phyloP scores from a whole-genome alignment of 2,329 filamentous ascomycete genomes.

The Emmonsiellopsis sp. region DNA sequence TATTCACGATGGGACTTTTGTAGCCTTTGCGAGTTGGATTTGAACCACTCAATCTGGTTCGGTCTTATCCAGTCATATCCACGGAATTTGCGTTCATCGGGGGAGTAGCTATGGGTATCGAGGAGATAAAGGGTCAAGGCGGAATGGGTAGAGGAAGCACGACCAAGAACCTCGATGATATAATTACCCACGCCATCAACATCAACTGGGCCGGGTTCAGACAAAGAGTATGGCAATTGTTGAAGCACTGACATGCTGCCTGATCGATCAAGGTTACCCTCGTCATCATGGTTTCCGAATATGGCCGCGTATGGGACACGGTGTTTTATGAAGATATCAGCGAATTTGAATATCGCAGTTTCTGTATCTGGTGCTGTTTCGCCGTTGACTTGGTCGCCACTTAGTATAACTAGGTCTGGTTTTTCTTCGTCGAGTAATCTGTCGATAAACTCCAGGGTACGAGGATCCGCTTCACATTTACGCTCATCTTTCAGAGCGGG shows the following conservation, averaged over 20 bases:
- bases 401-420: constrained; percentile 83
- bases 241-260: constrained; percentile 81
- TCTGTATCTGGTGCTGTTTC: constrained; percentile 87
- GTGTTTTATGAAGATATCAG: constrained; percentile 71
- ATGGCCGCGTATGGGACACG: constrained; percentile 90
- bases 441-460: constrained; percentile 82
- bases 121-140: constrained; percentile 91
- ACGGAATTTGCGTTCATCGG: constrained; percentile 76
- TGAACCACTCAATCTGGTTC: constrained; percentile 93
- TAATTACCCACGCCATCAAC: constrained; percentile 94
- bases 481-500: constrained; percentile 60
- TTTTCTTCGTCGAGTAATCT: constrained; percentile 83
- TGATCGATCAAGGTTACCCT: constrained; percentile 66
- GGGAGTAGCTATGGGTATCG: constrained; percentile 86
- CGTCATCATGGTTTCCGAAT: constrained; percentile 96
- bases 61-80: constrained; percentile 98
- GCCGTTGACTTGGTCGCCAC: constrained; percentile 91
- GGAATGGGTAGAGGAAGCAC: constrained; percentile 70
- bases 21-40: constrained; percentile 61
- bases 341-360: constrained; percentile 88
- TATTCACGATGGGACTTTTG: constrained; percentile 75
- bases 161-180: constrained; percentile 78
- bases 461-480: constrained; percentile 80
- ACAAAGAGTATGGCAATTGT: constrained; percentile 79
- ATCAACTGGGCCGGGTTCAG: constrained; percentile 69